phyloP scores from a whole-genome alignment of 148 eudicot genomes.

The Camellia sinensis region DNA sequence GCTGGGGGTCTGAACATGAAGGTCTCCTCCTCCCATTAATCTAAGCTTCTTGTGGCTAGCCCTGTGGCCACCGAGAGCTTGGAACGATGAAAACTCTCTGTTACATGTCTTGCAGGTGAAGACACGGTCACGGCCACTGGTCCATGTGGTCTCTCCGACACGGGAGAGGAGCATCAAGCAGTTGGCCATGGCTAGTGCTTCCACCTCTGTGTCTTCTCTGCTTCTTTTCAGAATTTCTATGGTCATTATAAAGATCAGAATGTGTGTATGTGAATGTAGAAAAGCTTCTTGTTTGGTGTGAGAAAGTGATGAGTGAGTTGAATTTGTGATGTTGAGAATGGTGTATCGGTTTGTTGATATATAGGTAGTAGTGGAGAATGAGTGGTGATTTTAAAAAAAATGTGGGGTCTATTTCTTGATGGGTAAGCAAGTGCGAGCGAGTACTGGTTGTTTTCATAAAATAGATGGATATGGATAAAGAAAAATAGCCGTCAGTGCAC shows the following conservation, averaged over 20 bases:
- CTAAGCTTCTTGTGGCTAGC: conserved; percentile 55
- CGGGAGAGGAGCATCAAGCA: conserved; percentile 23
- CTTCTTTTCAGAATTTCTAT: conserved; percentile 11
- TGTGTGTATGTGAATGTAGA: background rate
- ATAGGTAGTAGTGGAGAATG: no score
- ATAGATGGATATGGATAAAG: no score
- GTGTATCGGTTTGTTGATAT: background rate
- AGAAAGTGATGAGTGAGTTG: no score
- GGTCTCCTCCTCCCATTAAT: conserved; percentile 1
- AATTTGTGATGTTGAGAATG: no score
- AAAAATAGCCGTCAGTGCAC: no score
- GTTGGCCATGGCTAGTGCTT: conserved; percentile 33
- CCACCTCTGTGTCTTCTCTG: conserved; percentile 17
- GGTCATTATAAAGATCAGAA: background rate
- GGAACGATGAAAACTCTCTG: conserved; percentile 46
- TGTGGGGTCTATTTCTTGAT: background rate
- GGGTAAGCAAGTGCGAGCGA: background rate
- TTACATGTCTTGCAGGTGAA: conserved; percentile 58
- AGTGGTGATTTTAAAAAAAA: no score
- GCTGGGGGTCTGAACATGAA: background rate
- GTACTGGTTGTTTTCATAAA: no score
- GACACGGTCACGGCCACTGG: conserved; percentile 12
- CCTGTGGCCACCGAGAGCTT: conserved; percentile 70
- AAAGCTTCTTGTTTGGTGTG: no score
- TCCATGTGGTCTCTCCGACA: background rate